Conservation (phyloP, 1,139 yeast genomes). For the Citeromyces hawaiiensis region DNA sequence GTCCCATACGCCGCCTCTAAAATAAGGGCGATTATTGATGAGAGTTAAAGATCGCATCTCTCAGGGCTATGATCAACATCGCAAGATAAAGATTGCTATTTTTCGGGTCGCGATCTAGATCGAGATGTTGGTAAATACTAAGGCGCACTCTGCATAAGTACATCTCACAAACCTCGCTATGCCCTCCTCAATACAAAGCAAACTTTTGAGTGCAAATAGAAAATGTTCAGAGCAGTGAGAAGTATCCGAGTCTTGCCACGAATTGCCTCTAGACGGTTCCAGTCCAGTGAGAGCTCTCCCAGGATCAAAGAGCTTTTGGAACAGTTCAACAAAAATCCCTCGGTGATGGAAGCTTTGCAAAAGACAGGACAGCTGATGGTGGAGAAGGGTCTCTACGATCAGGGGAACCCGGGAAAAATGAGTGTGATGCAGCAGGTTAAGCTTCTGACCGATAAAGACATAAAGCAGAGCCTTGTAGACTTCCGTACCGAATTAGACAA, state of each 20-base stretch:
- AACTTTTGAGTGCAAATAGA: background rate
- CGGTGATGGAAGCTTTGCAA: constrained; percentile 4
- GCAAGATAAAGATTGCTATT: too few relatives aligned
- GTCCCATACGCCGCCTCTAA: too few relatives aligned
- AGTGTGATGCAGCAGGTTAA: constrained; percentile 7
- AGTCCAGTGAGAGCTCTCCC: background rate
- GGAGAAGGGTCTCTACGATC: constrained; percentile 5
- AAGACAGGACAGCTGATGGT: constrained; percentile 3
- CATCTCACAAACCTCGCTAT: too few relatives aligned
- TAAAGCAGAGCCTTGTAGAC: constrained; percentile 4
- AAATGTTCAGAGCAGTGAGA: background rate
- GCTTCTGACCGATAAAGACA: constrained; percentile 6
- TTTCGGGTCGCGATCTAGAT: too few relatives aligned
- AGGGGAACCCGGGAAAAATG: constrained; percentile 2
- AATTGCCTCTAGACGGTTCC: background rate
- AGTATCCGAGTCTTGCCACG: background rate
- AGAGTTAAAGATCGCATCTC: too few relatives aligned
- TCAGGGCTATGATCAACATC: too few relatives aligned
- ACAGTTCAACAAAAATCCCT: constrained; percentile 3
- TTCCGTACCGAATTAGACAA: constrained; percentile 4
- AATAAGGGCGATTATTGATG: too few relatives aligned
- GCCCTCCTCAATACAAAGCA: too few relatives aligned
- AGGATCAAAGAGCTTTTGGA: constrained; percentile 1
- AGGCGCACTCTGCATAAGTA: too few relatives aligned
- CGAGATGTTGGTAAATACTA: too few relatives aligned